phyloP scores from a whole-genome alignment of 371 early-diverging fungal genomes.

The Mortierella sp. region DNA sequence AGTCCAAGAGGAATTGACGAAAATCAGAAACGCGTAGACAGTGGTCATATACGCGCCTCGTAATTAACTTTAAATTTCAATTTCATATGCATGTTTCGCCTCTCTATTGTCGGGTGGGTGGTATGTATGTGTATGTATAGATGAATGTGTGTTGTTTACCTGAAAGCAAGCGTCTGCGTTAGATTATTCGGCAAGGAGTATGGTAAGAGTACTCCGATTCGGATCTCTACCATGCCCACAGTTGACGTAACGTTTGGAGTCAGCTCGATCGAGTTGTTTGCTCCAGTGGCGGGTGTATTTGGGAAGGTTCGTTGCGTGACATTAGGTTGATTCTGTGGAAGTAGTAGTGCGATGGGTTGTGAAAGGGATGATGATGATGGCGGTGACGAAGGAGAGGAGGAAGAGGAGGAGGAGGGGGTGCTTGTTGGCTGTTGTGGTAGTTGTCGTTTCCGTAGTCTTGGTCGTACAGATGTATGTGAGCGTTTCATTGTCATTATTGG shows the following conservation, averaged over 20 bases:
- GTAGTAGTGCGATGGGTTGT: background rate
- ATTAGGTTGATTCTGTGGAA: constrained; percentile 34
- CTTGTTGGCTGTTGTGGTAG: background rate
- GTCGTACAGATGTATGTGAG: background rate
- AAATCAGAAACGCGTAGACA: no score
- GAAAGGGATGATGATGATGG: background rate
- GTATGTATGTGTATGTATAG: background rate
- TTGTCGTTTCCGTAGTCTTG: background rate
- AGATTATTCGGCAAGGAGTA: constrained; percentile 57
- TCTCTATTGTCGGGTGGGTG: no score
- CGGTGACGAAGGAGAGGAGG: background rate
- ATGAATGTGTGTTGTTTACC: constrained; percentile 19
- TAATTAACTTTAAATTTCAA: constrained; percentile 2
- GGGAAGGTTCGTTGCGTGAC: constrained; percentile 21
- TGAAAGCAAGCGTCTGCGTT: constrained; percentile 44
- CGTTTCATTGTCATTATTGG: background rate
- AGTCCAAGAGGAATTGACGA: no score
- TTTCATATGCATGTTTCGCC: background rate
- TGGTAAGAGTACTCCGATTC: constrained; percentile 66
- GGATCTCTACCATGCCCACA: constrained; percentile 59
- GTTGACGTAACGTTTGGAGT: constrained; percentile 31
- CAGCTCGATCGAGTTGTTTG: constrained; percentile 32
- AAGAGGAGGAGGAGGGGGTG: background rate
- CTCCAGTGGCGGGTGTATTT: constrained; percentile 36
- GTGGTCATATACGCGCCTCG: background rate